These are phyloP conservation scores for Botrytis fragariae DNA, from an alignment of 2,329 filamentous ascomycete species.

Conservation along the genomic window DNA sequence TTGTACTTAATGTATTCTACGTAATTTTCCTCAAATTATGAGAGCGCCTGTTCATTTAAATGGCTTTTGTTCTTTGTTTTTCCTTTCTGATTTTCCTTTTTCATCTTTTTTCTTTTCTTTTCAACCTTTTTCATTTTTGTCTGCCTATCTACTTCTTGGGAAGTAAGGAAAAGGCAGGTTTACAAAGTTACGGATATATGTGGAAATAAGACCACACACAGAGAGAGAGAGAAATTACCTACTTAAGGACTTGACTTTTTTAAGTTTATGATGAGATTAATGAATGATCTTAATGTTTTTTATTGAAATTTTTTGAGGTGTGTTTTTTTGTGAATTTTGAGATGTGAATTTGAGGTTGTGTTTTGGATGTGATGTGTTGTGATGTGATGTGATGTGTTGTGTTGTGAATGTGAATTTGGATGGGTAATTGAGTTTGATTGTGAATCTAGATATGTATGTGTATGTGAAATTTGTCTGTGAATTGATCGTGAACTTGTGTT, in stretches of 20 bases:
- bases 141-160: neutral
- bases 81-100: neutral
- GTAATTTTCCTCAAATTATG: conserved; percentile 26
- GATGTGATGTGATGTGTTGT: no score
- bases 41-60: neutral
- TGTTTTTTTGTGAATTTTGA: neutral
- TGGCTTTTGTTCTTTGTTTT: neutral
- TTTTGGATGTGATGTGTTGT: neutral
- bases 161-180: neutral
- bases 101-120: neutral
- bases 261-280: conserved; percentile 18
- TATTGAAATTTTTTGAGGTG: neutral
- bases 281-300: conserved; percentile 15
- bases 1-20: conserved; percentile 34
- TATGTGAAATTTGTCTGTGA: no score
- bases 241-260: neutral
- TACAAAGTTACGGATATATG: conserved; percentile 6
- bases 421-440: no score
- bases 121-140: neutral
- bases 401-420: neutral
- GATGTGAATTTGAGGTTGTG: neutral
- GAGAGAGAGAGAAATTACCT: conserved; percentile 10
- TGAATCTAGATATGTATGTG: no score
- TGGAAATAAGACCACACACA: neutral
- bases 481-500: no score